Evolutionary conservation across 306 rosid species (phyloP).

Genomic region (Quercus dentata): DNA sequence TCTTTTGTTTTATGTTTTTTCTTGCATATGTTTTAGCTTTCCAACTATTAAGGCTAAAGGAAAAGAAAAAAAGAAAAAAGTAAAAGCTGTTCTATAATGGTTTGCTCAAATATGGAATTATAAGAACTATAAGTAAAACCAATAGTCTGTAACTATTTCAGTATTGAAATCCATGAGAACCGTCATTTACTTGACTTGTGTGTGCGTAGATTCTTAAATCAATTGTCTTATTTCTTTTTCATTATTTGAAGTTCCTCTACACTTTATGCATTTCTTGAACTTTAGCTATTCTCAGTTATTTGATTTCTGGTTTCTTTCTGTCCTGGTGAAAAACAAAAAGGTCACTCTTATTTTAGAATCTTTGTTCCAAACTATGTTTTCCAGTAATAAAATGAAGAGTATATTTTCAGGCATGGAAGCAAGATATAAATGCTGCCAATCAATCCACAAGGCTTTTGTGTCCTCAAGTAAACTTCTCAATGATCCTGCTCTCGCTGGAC

Average conservation of each 20-base stretch:
- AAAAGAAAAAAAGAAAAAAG: not conserved
- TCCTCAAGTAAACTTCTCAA: conserved; percentile 46
- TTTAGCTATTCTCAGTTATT: not conserved
- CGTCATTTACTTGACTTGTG: not conserved
- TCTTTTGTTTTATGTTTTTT: not conserved
- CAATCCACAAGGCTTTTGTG: conserved; percentile 50
- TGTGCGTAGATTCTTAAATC: not conserved
- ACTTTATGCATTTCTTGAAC: not conserved
- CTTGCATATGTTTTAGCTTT: not conserved
- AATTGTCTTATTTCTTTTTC: not conserved
- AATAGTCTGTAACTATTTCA: not conserved
- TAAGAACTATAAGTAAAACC: not conserved
- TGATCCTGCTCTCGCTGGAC: conserved; percentile 55
- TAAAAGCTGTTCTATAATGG: not conserved
- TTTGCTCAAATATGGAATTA: not conserved
- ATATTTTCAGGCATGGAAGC: conserved; percentile 80
- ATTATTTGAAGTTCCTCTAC: not conserved
- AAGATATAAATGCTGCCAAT: conserved; percentile 76
- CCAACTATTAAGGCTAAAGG: not conserved
- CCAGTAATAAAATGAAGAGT: not conserved
- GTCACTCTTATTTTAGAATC: not conserved
- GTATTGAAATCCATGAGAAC: not conserved
- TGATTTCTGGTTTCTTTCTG: conserved; percentile 6
- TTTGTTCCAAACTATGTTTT: conserved; percentile 3
- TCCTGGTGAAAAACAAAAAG: not conserved